Evolutionary conservation across 2,329 filamentous ascomycete species (phyloP).

Genomic region (Fusarium tjaetaba): DNA sequence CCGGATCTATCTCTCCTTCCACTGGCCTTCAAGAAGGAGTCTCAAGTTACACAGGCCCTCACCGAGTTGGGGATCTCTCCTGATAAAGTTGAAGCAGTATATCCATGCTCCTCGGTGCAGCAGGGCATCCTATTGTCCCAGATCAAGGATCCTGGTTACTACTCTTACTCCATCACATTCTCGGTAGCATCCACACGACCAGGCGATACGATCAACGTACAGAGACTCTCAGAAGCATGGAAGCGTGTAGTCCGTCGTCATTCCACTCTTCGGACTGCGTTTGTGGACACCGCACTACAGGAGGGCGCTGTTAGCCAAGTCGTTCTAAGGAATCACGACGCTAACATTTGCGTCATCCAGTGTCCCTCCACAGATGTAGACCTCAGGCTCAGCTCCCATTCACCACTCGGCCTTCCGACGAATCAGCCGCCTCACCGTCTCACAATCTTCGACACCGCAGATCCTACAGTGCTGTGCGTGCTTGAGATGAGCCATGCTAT

Average conservation of each 20-base stretch:
- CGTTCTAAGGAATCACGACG: conserved; percentile 20
- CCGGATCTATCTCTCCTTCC: conserved; percentile 19
- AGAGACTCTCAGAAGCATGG: conserved; percentile 32
- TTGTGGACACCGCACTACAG: conserved; percentile 19
- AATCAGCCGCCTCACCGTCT: conserved; percentile 25
- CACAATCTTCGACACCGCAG: conserved; percentile 6
- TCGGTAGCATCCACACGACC: neutral
- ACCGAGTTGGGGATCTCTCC: neutral
- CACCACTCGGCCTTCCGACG: neutral
- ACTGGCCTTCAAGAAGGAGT: neutral
- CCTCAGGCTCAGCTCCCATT: neutral
- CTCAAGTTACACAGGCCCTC: neutral
- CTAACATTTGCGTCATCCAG: neutral
- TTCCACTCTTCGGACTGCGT: conserved; percentile 38
- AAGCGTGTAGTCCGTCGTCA: conserved; percentile 29
- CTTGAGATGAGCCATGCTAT: conserved; percentile 40
- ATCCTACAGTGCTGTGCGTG: neutral
- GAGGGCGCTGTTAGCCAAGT: conserved; percentile 30
- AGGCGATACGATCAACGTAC: neutral
- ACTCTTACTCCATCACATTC: conserved; percentile 38
- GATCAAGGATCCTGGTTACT: conserved; percentile 24
- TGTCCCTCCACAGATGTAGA: neutral
- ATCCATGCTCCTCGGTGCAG: conserved; percentile 38
- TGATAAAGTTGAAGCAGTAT: conserved; percentile 17
- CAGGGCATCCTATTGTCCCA: conserved; percentile 37